A percentile compares a stretch with the other conserved stretches of the same genome.
phyloP scores from a whole-genome alignment of 352 stramenopile species.

The Peronospora belbahrii region DNA sequence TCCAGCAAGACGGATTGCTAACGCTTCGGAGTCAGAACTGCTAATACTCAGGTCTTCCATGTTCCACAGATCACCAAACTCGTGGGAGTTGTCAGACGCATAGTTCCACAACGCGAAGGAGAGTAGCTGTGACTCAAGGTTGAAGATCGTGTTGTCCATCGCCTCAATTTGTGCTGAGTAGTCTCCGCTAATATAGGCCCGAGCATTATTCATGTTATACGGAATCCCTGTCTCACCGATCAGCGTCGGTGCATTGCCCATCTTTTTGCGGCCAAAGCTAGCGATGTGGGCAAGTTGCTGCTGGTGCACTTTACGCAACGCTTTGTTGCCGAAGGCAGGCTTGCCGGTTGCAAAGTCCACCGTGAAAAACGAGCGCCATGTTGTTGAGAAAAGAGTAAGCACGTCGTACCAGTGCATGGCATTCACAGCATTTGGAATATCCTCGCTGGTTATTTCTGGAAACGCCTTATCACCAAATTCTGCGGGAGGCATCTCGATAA shows the following conservation, averaged over 20 bases:
- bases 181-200: too few species aligned
- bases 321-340: conserved; percentile 48
- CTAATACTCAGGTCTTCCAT: conserved; percentile 78
- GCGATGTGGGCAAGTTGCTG: conserved; percentile 47
- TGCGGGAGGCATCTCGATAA: conserved; percentile 66
- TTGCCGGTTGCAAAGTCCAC: conserved; percentile 48
- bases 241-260: too few species aligned
- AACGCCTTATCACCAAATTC: conserved; percentile 50
- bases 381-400: conserved; percentile 69
- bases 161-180: too few species aligned
- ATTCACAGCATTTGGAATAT: conserved; percentile 55
- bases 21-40: conserved; percentile 28
- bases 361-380: conserved; percentile 60
- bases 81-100: conserved; percentile 59
- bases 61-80: conserved; percentile 75
- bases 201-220: too few species aligned
- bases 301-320: conserved; percentile 46
- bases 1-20: conserved; percentile 23
- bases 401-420: conserved; percentile 89
- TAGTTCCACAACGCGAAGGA: conserved; percentile 88
- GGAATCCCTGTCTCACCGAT: too few species aligned
- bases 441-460: conserved; percentile 36
- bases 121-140: too few species aligned
- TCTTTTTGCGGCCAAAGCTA: conserved; percentile 29
- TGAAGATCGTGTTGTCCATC: too few species aligned